Conservation (phyloP, 1,284 basidiomycete genomes). For the Marasmius oreades region DNA sequence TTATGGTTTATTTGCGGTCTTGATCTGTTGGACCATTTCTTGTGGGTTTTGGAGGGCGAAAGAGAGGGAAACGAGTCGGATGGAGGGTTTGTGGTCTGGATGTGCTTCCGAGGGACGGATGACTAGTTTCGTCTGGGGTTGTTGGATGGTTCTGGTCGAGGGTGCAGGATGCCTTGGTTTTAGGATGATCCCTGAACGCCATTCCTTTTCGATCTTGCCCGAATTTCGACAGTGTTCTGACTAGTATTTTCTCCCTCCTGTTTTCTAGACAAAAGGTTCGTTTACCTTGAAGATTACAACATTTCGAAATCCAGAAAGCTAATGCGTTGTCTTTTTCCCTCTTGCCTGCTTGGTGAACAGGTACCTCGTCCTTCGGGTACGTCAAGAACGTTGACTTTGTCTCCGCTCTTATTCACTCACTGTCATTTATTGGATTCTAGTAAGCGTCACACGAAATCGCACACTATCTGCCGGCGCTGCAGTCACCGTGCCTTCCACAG, state of each 20-base stretch:
- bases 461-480: conserved; percentile 96
- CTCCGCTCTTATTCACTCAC: background rate
- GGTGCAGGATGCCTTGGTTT: too few species aligned
- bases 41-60: conserved; percentile 19
- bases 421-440: conserved; percentile 36
- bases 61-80: conserved; percentile 27
- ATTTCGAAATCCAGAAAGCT: background rate
- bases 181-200: conserved; percentile 11
- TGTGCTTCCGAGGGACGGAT: conserved; percentile 19
- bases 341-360: conserved; percentile 33
- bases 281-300: conserved; percentile 18
- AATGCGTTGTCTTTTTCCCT: conserved; percentile 11
- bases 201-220: conserved; percentile 11
- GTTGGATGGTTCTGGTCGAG: too few species aligned
- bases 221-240: conserved; percentile 5
- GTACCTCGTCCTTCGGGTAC: conserved; percentile 89
- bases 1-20: conserved; percentile 11
- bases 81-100: conserved; percentile 25
- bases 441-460: conserved; percentile 98
- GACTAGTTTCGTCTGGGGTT: too few species aligned
- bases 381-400: conserved; percentile 32
- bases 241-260: conserved; percentile 19
- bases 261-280: conserved; percentile 72
- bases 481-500: conserved; percentile 92
- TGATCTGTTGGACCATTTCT: background rate